Conservation (phyloP, 139 green algal species). For the Chlamydomonas schloesseri region DNA sequence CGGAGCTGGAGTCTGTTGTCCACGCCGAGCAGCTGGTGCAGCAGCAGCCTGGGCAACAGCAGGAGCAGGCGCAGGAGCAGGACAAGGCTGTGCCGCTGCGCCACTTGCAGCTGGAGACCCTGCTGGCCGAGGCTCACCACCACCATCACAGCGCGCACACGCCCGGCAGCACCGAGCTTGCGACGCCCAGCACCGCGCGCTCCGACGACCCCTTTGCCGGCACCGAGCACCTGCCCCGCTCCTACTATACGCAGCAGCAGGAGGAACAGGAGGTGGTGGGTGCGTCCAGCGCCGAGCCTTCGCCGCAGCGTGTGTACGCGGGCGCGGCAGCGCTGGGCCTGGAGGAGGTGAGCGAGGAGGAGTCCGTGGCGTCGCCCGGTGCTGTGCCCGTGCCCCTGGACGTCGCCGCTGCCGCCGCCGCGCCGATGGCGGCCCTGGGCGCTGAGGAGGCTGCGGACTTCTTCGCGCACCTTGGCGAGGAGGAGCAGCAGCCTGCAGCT, state of each 20-base stretch:
- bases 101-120: too few relatives aligned
- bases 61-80: too few relatives aligned
- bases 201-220: conserved; percentile 25
- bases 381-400: not conserved
- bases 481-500: not conserved
- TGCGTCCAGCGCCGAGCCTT: not conserved
- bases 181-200: not conserved
- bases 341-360: not conserved
- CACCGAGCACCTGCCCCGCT: conserved; percentile 1
- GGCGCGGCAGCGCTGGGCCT: not conserved
- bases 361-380: too few relatives aligned
- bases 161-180: too few relatives aligned
- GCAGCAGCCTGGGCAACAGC: too few relatives aligned
- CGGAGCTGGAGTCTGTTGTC: too few relatives aligned
- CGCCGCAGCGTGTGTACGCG: not conserved
- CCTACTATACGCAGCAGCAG: not conserved
- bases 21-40: too few relatives aligned
- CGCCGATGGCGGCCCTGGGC: not conserved
- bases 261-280: too few relatives aligned
- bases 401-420: not conserved
- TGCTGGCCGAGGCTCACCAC: too few relatives aligned
- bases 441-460: not conserved
- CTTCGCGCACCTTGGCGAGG: conserved; percentile 10
- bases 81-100: too few relatives aligned
- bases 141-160: too few relatives aligned